phyloP scores from a whole-genome alignment of 495 filamentous ascomycete genomes.

The Trichoderma parareesei region DNA sequence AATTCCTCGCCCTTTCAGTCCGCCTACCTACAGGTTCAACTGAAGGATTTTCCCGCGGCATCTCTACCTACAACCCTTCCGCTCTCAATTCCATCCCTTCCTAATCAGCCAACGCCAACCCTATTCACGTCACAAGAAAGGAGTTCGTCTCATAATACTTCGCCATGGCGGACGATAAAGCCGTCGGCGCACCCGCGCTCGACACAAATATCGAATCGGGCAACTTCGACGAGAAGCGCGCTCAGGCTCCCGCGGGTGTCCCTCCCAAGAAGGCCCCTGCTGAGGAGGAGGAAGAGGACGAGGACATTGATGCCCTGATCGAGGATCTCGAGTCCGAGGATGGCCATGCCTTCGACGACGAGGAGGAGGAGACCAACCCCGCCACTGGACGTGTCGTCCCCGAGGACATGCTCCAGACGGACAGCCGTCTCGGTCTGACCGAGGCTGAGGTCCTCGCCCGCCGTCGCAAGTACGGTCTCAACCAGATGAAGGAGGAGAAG shows the following conservation, averaged over 20 bases:
- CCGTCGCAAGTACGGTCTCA: constrained; percentile 74
- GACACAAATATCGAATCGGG: constrained; percentile 48
- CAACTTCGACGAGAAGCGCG: constrained; percentile 48
- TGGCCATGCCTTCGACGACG: constrained; percentile 47
- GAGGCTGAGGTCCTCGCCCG: constrained; percentile 57
- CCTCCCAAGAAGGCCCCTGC: constrained; percentile 28
- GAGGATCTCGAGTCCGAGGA: constrained; percentile 74
- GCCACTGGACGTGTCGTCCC: constrained; percentile 48
- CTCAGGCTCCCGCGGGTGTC: constrained; percentile 20
- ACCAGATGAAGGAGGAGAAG: constrained; percentile 86
- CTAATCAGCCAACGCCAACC: not conserved
- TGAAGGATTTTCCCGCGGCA: constrained; percentile 8
- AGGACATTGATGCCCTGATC: constrained; percentile 74
- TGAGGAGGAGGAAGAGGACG: constrained; percentile 57
- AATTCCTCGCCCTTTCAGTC: not conserved
- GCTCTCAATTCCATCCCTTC: not conserved
- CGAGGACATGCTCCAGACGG: constrained; percentile 62
- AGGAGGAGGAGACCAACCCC: constrained; percentile 44
- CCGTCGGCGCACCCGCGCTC: constrained; percentile 39
- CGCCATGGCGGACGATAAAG: constrained; percentile 41
- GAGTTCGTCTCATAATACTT: constrained; percentile 21
- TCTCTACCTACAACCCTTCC: constrained; percentile 2
- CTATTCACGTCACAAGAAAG: constrained; percentile 5
- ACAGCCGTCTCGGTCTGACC: constrained; percentile 62
- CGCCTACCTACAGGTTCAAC: not conserved